These are phyloP conservation scores for Diaporthe sp. DNA, from an alignment of 2,329 filamentous ascomycete species.

Conservation along the genomic window DNA sequence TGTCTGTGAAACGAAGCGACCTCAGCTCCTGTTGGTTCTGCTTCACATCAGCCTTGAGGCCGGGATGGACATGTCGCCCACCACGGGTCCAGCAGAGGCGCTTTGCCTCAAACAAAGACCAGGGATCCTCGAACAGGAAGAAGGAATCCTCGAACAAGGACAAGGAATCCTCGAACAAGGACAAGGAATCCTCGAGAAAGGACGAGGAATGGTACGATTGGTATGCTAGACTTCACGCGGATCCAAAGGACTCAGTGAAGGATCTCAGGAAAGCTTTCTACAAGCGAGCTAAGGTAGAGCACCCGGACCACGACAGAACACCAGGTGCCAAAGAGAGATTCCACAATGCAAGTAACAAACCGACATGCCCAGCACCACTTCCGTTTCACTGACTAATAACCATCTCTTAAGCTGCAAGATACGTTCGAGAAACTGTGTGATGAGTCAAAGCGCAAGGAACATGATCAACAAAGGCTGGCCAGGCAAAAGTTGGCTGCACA, in stretches of 20 bases:
- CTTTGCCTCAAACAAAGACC: background rate
- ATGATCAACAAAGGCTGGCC: background rate
- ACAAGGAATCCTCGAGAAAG: background rate
- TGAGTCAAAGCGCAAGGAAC: background rate
- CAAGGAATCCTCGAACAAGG: background rate
- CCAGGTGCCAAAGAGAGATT: background rate
- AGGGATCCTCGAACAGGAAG: too few relatives aligned
- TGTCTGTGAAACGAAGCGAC: background rate
- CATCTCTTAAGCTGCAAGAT: background rate
- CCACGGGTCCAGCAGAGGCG: background rate
- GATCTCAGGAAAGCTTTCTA: background rate
- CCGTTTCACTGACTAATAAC: background rate
- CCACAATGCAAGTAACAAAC: background rate
- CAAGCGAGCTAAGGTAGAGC: background rate
- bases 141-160: background rate
- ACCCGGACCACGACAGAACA: background rate
- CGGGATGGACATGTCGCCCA: background rate
- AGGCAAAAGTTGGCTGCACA: background rate
- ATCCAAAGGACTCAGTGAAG: background rate
- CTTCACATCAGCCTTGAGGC: background rate
- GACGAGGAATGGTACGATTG: background rate
- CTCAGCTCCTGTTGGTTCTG: background rate
- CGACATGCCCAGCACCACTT: background rate
- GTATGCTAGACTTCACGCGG: background rate
- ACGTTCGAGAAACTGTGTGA: background rate